A percentile compares a stretch with the other conserved stretches of the same genome.
Conservation (phyloP, 2,329 filamentous ascomycete genomes). For the Aspergillus sojae region DNA sequence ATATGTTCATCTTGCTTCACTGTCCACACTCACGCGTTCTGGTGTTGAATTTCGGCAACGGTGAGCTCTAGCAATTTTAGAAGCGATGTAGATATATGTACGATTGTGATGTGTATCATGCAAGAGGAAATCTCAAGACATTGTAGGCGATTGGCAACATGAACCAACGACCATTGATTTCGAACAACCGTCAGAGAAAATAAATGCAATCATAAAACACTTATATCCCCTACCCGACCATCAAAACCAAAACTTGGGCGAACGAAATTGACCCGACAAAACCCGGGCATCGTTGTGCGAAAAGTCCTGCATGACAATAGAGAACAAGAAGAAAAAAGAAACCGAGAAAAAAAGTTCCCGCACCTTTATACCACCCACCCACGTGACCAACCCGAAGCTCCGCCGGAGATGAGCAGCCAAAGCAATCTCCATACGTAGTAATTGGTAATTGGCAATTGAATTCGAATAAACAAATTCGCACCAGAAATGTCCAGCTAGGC, state of each 20-base stretch:
- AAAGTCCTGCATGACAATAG: background rate
- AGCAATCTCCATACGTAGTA: background rate
- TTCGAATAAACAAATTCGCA: background rate
- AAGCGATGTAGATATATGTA: constrained; percentile 35
- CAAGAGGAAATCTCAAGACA: background rate
- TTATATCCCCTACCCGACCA: background rate
- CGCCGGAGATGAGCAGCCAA: constrained; percentile 7
- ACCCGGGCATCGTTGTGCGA: background rate
- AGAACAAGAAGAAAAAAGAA: background rate
- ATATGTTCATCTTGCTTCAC: constrained; percentile 56
- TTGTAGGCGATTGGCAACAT: background rate
- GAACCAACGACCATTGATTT: background rate
- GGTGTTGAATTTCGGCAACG: constrained; percentile 50
- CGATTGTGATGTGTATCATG: background rate
- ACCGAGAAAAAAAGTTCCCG: constrained; percentile 3
- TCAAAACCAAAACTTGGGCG: background rate
- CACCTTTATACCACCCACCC: constrained; percentile 18
- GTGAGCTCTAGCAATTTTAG: constrained; percentile 60
- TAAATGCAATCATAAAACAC: background rate
- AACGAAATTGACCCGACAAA: background rate
- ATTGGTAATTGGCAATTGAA: background rate
- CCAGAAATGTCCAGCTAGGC: constrained; percentile 9
- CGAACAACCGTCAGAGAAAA: background rate
- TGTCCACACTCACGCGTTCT: constrained; percentile 61
- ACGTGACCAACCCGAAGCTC: constrained; percentile 22